phyloP scores from a whole-genome alignment of 2,329 filamentous ascomycete species.

The Chaetomiaceae sp. region DNA sequence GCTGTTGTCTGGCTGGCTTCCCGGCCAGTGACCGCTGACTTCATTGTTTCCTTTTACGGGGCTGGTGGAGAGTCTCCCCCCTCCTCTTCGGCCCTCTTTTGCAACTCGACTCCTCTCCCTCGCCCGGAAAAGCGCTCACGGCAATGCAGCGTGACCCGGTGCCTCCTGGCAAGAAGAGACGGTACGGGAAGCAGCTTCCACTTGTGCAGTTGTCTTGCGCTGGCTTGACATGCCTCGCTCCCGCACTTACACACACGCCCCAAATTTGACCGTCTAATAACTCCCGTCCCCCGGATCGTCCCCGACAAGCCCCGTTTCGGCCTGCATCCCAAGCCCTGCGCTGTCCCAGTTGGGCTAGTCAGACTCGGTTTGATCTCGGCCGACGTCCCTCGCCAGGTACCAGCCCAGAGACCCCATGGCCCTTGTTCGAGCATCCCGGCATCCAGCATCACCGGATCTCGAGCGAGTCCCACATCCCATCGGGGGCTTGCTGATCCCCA shows the following conservation, averaged over 20 bases:
- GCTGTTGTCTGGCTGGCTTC: constrained; percentile 8
- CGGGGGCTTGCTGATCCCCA: constrained; percentile 5
- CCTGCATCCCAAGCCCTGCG: constrained; percentile 7
- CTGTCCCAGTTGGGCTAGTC: constrained; percentile 8
- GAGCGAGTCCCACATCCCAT: constrained; percentile 15
- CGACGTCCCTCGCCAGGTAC: constrained; percentile 11
- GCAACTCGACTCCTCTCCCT: constrained; percentile 10
- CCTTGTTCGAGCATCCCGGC: constrained; percentile 11
- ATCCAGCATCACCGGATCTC: constrained; percentile 25
- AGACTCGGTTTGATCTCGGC: constrained; percentile 18
- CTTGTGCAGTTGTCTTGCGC: background rate
- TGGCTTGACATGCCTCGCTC: background rate
- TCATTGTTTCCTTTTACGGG: constrained; percentile 20
- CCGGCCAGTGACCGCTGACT: constrained; percentile 24
- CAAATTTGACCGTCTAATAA: constrained; percentile 29
- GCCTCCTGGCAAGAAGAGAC: background rate
- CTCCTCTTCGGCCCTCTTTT: constrained; percentile 8
- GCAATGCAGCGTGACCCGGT: background rate
- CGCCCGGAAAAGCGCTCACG: background rate
- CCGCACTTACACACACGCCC: constrained; percentile 6
- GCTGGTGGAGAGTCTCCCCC: constrained; percentile 3
- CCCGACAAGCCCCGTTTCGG: constrained; percentile 18
- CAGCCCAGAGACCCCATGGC: constrained; percentile 9
- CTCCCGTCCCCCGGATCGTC: constrained; percentile 27
- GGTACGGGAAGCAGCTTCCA: too few relatives aligned